Base-by-base conservation (phyloP, 495 filamentous ascomycete genomes). In the Talaromyces adpressus region DNA sequence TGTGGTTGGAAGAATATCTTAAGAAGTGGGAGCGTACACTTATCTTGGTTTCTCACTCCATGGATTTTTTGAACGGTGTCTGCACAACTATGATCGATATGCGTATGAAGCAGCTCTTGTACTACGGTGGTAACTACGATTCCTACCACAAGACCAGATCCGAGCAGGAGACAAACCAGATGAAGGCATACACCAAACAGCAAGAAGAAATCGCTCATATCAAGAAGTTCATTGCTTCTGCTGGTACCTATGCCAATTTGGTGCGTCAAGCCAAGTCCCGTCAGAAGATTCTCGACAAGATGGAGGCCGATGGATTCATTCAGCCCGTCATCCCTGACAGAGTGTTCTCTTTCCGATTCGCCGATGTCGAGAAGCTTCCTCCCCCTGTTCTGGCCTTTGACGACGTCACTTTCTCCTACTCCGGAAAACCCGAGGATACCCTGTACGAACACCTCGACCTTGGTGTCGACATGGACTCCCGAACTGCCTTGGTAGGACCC, bases 51-150 rank as follows among this genome's bases (percentile, higher is more conserved):
- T 99, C 94, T 29, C 94, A 99, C 82, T 92, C 88, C 62, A 89
- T 92, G 89, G 94, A 99, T 82, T 99, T 99, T 85, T 75, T 99
- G 68, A 99, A 99, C 83, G 94, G 94, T 78, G 94, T 99, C 70
- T 99, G 94, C 81, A 92, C 92, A 58, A 97, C 78, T 83, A 97
- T 99, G 94, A 89, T 99, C 69, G 94, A 99, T 71, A 97, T 99
- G 94, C 87, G 94, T 65, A 77, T 84, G 77, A 89, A 90, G 77
- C 81, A 89, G 76, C 89, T 99, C 63, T 78, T 94, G 64, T 99
- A 99, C 89, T 99, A 98, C 75, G 94, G 94, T 84, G 94, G 94
- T 86, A 99, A 99, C 83, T 99, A 98, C 85, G 94, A 99, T 77
- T 90, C 93, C 39, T 96, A 99, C 82, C 82, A 88, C 75, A 98